These are phyloP conservation scores for Acacia pycnantha DNA, from an alignment of 331 rosid species.

Conservation along the genomic window DNA sequence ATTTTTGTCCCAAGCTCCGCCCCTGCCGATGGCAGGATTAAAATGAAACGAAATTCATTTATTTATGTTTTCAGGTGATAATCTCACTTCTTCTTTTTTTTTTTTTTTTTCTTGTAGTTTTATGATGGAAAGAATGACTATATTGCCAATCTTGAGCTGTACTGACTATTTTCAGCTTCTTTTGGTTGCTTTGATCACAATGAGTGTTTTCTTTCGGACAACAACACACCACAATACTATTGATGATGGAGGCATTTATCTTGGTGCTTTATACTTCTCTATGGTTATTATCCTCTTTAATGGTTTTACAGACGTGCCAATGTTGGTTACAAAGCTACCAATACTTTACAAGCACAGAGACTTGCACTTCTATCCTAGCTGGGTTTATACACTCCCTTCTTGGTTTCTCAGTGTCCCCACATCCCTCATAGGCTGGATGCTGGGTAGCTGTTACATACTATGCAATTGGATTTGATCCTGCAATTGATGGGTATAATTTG, in stretches of 20 bases:
- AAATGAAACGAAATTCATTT: constrained; percentile 87
- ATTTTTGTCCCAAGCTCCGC: too few species aligned
- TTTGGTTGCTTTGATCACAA: constrained; percentile 85
- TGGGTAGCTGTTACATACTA: constrained; percentile 96
- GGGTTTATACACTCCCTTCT: constrained; percentile 94
- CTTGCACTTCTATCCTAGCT: constrained; percentile 94
- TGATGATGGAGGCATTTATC: constrained; percentile 88
- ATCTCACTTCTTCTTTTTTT: too few species aligned
- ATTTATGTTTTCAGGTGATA: constrained; percentile 87
- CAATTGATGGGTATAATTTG: constrained; percentile 62
- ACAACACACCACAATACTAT: constrained; percentile 78
- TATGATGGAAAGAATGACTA: background rate
- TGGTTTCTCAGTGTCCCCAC: constrained; percentile 85
- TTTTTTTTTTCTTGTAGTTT: background rate
- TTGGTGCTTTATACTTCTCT: constrained; percentile 91
- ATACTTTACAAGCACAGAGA: constrained; percentile 98
- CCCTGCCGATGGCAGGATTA: constrained; percentile 86
- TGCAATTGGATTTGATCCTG: constrained; percentile 88
- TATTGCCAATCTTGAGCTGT: constrained; percentile 39
- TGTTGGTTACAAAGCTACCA: constrained; percentile 97
- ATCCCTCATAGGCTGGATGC: constrained; percentile 84
- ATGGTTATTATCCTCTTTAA: constrained; percentile 92
- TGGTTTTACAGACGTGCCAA: constrained; percentile 95
- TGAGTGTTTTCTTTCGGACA: constrained; percentile 96
- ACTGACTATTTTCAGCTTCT: constrained; percentile 65